A percentile compares a stretch with the other conserved stretches of the same genome.
These are phyloP conservation scores for Ananas comosus DNA, from an alignment of 176 grass and related monocot genomes.

Conservation along the genomic window DNA sequence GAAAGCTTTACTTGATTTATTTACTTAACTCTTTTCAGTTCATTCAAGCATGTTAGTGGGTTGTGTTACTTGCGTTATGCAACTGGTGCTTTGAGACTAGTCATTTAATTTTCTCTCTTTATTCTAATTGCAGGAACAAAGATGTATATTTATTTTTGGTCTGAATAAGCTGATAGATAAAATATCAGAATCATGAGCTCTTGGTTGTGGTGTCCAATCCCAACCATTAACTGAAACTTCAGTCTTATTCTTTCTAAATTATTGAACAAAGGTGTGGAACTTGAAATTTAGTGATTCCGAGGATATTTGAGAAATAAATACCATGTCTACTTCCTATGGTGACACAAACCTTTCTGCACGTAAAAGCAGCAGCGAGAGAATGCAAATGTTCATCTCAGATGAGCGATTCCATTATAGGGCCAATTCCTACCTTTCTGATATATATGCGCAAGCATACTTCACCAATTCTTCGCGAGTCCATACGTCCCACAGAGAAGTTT, in stretches of 20 bases:
- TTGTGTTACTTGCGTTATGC: too few relatives aligned
- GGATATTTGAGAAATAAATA: slow-evolving; percentile 14
- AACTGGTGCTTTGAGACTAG: too few relatives aligned
- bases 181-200: too few relatives aligned
- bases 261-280: too few relatives aligned
- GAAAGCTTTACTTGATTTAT: too few relatives aligned
- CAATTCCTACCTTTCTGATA: slow-evolving; percentile 39
- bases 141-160: slow-evolving; percentile 6
- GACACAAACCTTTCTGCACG: slow-evolving; percentile 41
- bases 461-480: slow-evolving; percentile 24
- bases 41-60: too few relatives aligned
- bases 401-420: slow-evolving; percentile 36
- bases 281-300: neutral
- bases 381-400: too few relatives aligned
- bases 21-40: too few relatives aligned
- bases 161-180: neutral
- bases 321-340: slow-evolving; percentile 29
- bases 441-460: slow-evolving; percentile 45
- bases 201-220: too few relatives aligned
- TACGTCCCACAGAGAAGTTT: slow-evolving; percentile 38
- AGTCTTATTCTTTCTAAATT: too few relatives aligned
- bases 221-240: too few relatives aligned
- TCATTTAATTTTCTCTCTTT: slow-evolving; percentile 5
- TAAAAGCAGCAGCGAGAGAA: slow-evolving; percentile 15
- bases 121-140: neutral